A percentile compares a stretch with the other conserved stretches of the same genome.
Conservation (phyloP, 2,329 filamentous ascomycete genomes). For the Monosporascus sp. region DNA sequence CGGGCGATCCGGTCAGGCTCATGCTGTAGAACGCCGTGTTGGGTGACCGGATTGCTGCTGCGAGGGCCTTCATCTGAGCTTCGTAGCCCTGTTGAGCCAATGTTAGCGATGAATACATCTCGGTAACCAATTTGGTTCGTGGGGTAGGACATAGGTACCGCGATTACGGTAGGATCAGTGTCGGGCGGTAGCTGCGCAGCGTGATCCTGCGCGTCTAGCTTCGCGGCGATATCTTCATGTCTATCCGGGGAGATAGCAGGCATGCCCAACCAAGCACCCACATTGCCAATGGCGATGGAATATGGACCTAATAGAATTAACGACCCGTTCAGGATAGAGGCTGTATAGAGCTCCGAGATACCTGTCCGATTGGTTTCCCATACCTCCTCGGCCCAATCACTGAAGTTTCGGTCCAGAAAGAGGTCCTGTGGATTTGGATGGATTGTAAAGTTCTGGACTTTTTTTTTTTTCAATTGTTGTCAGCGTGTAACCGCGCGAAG, state of each 20-base stretch:
- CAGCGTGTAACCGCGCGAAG: neutral
- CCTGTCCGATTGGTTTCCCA: slow-evolving; percentile 24
- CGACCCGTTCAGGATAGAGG: slow-evolving; percentile 1
- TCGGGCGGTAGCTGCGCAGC: slow-evolving; percentile 26
- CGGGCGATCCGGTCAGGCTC: neutral
- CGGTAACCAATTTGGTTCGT: neutral
- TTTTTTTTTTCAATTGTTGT: neutral
- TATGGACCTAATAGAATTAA: slow-evolving; percentile 19
- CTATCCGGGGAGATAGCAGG: slow-evolving; percentile 27
- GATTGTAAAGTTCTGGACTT: slow-evolving; percentile 20
- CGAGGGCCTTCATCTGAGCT: slow-evolving; percentile 33
- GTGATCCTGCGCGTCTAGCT: slow-evolving; percentile 27
- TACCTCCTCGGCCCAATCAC: slow-evolving; percentile 21
- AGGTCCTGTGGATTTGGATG: slow-evolving; percentile 25
- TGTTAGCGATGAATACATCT: neutral
- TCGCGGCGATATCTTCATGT: slow-evolving; percentile 26
- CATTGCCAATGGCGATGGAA: slow-evolving; percentile 29
- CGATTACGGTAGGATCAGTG: slow-evolving; percentile 27
- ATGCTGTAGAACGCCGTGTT: slow-evolving; percentile 28
- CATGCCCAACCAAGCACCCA: slow-evolving; percentile 31
- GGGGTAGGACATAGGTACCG: slow-evolving; percentile 4
- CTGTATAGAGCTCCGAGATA: slow-evolving; percentile 5
- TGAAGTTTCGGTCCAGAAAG: slow-evolving; percentile 19
- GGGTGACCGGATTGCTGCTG: slow-evolving; percentile 27
- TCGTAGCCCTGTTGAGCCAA: slow-evolving; percentile 22